Conservation (phyloP, 1,284 basidiomycete genomes). For the Cutaneotrichosporon daszewskae region DNA sequence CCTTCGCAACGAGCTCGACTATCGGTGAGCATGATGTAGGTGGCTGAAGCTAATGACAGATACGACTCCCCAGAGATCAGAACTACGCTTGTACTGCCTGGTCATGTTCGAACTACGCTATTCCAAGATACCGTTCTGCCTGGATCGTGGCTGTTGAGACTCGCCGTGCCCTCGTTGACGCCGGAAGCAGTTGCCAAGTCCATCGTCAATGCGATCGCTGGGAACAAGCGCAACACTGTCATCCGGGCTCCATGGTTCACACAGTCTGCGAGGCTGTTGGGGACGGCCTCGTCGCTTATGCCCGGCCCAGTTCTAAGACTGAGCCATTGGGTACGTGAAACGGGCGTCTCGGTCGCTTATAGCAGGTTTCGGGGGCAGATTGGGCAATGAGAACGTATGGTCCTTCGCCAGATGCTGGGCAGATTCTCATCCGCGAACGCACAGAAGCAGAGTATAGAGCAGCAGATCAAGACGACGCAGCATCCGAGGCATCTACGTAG, state of each 20-base stretch:
- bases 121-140: slow-evolving; percentile 61
- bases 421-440: too few relatives aligned
- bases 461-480: too few relatives aligned
- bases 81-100: slow-evolving; percentile 72
- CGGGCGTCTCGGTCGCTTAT: not conserved
- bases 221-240: slow-evolving; percentile 60
- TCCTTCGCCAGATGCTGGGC: slow-evolving; percentile 25
- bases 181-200: slow-evolving; percentile 69
- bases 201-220: slow-evolving; percentile 72
- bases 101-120: slow-evolving; percentile 66
- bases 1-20: slow-evolving; percentile 75
- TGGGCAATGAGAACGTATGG: slow-evolving; percentile 37
- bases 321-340: slow-evolving; percentile 33
- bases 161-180: slow-evolving; percentile 66
- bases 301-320: slow-evolving; percentile 35
- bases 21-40: slow-evolving; percentile 49
- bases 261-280: slow-evolving; percentile 29
- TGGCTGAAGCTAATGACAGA: slow-evolving; percentile 45
- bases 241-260: slow-evolving; percentile 59
- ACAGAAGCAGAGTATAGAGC: too few relatives aligned
- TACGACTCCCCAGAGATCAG: slow-evolving; percentile 68
- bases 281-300: slow-evolving; percentile 29
- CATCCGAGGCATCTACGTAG: too few relatives aligned
- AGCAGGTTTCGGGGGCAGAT: slow-evolving; percentile 32
- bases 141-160: slow-evolving; percentile 55